Evolutionary conservation across 805 yeast genomes (phyloP).

Genomic region (Grigorovia humatica): DNA sequence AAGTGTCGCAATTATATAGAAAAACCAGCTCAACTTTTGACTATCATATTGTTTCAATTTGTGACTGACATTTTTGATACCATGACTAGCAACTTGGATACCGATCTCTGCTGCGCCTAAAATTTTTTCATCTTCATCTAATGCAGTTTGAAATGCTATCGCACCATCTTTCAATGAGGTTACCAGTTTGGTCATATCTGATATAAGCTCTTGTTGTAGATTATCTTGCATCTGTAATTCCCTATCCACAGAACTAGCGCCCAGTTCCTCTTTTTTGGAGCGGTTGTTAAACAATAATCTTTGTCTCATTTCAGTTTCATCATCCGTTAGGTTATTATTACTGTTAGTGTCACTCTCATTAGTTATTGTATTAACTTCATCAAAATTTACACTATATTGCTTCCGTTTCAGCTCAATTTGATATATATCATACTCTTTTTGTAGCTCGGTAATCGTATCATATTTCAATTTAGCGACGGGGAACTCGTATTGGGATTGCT

Average conservation of each 20-base stretch:
- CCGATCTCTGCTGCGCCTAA: conserved; percentile 35
- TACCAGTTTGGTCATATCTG: conserved; percentile 32
- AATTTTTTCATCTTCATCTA: conserved; percentile 31
- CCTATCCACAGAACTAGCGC: conserved; percentile 22
- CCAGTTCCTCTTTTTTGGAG: conserved; percentile 1
- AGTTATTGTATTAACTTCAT: conserved; percentile 6
- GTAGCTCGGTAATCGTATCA: neutral
- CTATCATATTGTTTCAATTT: conserved; percentile 25
- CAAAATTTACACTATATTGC: conserved; percentile 26
- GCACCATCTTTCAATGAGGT: conserved; percentile 32
- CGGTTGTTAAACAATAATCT: conserved; percentile 22
- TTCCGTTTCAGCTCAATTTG: conserved; percentile 12
- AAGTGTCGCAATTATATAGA: conserved; percentile 19
- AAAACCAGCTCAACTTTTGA: conserved; percentile 23
- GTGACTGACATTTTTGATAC: conserved; percentile 25
- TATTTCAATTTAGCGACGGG: neutral
- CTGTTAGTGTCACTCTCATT: neutral
- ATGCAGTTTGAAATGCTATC: conserved; percentile 31
- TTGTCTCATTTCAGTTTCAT: conserved; percentile 23
- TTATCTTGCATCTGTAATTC: conserved; percentile 30
- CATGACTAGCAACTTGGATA: conserved; percentile 30
- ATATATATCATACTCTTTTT: conserved; percentile 10
- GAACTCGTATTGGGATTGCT: neutral
- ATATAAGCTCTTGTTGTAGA: conserved; percentile 29
- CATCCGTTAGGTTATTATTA: neutral